These are phyloP conservation scores for Pythium folliculosum DNA, from an alignment of 352 stramenopile genomes.

Conservation along the genomic window DNA sequence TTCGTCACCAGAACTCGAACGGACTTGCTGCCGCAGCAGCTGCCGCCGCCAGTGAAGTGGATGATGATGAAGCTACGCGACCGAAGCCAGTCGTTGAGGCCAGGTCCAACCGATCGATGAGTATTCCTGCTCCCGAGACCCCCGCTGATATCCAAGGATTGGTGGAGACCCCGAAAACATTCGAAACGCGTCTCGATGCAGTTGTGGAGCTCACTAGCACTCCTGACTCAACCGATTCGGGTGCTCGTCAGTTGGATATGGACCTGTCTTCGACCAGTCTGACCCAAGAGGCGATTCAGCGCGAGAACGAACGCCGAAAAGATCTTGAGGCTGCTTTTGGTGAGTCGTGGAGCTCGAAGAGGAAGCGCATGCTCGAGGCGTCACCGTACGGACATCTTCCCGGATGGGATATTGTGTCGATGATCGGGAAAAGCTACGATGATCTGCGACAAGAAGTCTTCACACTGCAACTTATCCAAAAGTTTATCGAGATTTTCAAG, in stretches of 20 bases:
- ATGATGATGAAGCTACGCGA: constrained; percentile 36
- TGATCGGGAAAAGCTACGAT: constrained; percentile 99
- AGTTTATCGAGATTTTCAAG: constrained; percentile 97
- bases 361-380: constrained; percentile 82
- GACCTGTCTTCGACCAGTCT: constrained; percentile 58
- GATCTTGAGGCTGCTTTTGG: constrained; percentile 91
- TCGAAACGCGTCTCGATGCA: constrained; percentile 32
- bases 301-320: constrained; percentile 77
- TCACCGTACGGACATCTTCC: constrained; percentile 88
- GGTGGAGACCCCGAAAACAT: constrained; percentile 55
- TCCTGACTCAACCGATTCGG: constrained; percentile 29
- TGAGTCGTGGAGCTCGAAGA: constrained; percentile 95
- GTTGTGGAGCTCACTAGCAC: constrained; percentile 28
- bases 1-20: constrained; percentile 69
- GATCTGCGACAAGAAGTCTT: constrained; percentile 99
- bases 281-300: constrained; percentile 77
- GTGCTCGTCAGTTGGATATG: constrained; percentile 45
- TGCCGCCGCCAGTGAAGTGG: constrained; percentile 16
- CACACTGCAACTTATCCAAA: constrained; percentile 97
- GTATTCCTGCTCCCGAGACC: constrained; percentile 56
- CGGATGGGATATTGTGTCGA: constrained; percentile 94
- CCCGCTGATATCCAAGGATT: constrained; percentile 59
- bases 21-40: constrained; percentile 33
- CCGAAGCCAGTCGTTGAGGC: constrained; percentile 1
- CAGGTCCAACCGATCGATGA: constrained; percentile 1